A percentile compares a stretch with the other conserved stretches of the same genome.
These are phyloP conservation scores for Brassica rapa DNA, from an alignment of 345 rosid genomes.

Conservation along the genomic window DNA sequence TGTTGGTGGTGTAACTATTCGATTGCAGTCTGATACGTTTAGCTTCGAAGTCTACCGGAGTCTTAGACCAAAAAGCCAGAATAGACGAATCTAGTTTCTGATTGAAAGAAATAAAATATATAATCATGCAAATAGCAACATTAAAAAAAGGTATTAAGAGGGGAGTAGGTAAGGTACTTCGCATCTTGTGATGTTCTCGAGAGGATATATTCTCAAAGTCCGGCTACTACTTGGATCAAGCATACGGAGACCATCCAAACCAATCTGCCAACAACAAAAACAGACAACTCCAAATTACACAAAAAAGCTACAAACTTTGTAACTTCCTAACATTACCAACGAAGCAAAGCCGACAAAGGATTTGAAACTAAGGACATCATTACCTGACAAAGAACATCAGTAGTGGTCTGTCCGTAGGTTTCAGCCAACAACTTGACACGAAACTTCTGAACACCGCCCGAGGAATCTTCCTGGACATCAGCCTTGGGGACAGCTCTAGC, in stretches of 20 bases:
- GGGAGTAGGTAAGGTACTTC: conserved; percentile 55
- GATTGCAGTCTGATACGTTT: conserved; percentile 95
- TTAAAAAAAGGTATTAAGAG: neutral
- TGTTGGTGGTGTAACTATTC: conserved; percentile 80
- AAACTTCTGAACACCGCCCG: conserved; percentile 90
- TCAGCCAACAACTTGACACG: conserved; percentile 91
- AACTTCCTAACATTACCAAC: no score
- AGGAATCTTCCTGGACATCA: conserved; percentile 75
- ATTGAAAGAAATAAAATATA: neutral
- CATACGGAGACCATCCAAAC: conserved; percentile 97
- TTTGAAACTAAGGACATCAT: neutral
- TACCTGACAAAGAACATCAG: conserved; percentile 98
- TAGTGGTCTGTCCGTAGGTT: conserved; percentile 75
- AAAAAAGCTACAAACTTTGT: neutral
- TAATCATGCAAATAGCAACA: neutral
- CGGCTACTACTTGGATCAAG: conserved; percentile 86
- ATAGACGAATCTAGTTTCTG: conserved; percentile 83
- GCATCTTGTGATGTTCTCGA: conserved; percentile 90
- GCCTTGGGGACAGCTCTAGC: conserved; percentile 92
- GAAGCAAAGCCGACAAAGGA: neutral
- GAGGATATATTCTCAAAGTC: conserved; percentile 91
- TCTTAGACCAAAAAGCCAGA: conserved; percentile 96
- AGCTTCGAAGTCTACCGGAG: conserved; percentile 87
- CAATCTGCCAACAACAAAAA: conserved; percentile 60
- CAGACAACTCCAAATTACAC: neutral